Conservation (phyloP, 2,329 filamentous ascomycete genomes). For the Nothopassalora personata region DNA sequence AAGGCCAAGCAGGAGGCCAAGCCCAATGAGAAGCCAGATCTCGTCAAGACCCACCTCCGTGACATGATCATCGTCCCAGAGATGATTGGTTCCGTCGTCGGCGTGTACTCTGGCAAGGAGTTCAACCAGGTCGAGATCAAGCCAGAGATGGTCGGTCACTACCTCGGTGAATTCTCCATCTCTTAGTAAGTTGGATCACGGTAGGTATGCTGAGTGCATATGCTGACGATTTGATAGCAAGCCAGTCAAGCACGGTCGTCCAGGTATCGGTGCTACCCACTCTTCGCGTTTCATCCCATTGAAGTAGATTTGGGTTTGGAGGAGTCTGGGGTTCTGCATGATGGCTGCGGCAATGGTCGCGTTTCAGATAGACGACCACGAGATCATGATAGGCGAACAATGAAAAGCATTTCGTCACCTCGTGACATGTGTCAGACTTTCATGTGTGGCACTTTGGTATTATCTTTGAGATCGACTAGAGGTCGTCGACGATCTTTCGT, state of each 20-base stretch:
- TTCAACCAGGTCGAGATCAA: conserved; percentile 99
- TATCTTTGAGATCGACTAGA: neutral
- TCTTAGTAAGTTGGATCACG: conserved; percentile 72
- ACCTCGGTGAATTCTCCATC: conserved; percentile 99
- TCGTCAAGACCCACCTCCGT: conserved; percentile 98
- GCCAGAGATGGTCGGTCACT: conserved; percentile 99
- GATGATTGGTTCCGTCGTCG: conserved; percentile 98
- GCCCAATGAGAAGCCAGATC: conserved; percentile 99
- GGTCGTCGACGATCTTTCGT: neutral
- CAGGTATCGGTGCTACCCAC: conserved; percentile 99
- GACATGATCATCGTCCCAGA: conserved; percentile 99
- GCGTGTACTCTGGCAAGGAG: conserved; percentile 99
- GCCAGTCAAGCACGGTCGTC: conserved; percentile 99
- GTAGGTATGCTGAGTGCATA: neutral
- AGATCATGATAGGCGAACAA: neutral
- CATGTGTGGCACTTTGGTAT: neutral
- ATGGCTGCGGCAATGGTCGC: neutral
- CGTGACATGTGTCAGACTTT: neutral
- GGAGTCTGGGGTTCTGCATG: conserved; percentile 8
- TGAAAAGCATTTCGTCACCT: neutral
- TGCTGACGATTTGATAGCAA: conserved; percentile 65
- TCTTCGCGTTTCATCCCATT: conserved; percentile 99
- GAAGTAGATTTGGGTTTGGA: conserved; percentile 59
- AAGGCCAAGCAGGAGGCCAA: conserved; percentile 98
- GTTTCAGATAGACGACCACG: neutral